These are phyloP conservation scores for Suillus occidentalis DNA, from an alignment of 768 basidiomycete genomes.

Conservation along the genomic window DNA sequence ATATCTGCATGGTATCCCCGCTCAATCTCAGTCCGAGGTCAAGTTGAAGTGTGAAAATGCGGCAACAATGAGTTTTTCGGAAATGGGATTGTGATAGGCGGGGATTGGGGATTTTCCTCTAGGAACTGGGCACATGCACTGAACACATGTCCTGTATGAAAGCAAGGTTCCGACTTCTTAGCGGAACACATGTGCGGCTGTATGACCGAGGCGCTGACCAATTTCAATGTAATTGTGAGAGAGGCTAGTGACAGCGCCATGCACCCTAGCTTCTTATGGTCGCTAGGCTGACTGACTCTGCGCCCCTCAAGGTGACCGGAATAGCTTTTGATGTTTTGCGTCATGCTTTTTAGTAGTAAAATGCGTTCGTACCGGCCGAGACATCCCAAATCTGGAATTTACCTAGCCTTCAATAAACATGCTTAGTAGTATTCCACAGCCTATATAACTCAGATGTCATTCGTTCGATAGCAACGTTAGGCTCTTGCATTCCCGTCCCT, in stretches of 20 bases:
- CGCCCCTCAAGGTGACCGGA: neutral
- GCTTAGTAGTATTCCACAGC: neutral
- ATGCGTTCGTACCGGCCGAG: neutral
- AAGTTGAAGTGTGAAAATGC: neutral
- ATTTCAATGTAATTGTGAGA: too few relatives aligned
- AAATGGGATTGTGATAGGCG: neutral
- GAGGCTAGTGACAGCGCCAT: neutral
- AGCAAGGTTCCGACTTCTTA: neutral
- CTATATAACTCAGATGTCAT: slow-evolving; percentile 20
- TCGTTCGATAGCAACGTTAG: neutral
- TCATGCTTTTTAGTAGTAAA: slow-evolving; percentile 1
- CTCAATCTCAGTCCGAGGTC: slow-evolving; percentile 18
- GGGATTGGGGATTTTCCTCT: neutral
- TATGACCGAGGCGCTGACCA: neutral
- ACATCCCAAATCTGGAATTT: neutral
- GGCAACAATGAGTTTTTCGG: neutral
- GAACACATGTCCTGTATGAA: neutral
- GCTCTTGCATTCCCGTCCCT: neutral
- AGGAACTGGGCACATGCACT: neutral
- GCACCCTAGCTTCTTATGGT: neutral
- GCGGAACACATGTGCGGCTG: neutral
- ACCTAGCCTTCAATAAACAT: neutral
- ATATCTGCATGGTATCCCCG: slow-evolving; percentile 27
- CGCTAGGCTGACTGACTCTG: neutral
- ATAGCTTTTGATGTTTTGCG: neutral